These are phyloP conservation scores for Backusella australiensis DNA, from an alignment of 192 early-diverging fungal genomes.

Conservation along the genomic window DNA sequence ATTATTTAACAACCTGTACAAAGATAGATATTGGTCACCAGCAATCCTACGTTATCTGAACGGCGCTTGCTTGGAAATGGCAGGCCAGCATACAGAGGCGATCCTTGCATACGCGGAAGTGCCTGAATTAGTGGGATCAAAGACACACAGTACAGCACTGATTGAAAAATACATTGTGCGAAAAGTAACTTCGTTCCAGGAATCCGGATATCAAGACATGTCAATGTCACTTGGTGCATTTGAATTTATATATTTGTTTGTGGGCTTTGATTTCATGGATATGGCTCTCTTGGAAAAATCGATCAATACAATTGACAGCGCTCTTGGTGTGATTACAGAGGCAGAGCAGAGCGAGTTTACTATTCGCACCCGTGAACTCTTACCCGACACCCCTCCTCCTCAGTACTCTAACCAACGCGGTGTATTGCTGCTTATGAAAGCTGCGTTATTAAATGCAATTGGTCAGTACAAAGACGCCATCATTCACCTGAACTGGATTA, in stretches of 20 bases:
- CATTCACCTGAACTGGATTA: constrained; percentile 45
- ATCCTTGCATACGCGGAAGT: constrained; percentile 59
- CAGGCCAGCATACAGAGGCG: constrained; percentile 67
- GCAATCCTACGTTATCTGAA: constrained; percentile 44
- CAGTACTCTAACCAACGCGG: constrained; percentile 36
- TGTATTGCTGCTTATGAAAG: constrained; percentile 45
- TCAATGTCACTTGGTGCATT: constrained; percentile 41
- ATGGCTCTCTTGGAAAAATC: constrained; percentile 19
- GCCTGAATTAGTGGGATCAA: constrained; percentile 35
- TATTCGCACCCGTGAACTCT: constrained; percentile 22
- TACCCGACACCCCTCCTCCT: constrained; percentile 22
- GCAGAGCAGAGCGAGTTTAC: constrained; percentile 27
- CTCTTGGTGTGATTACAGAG: constrained; percentile 30
- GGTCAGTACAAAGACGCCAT: constrained; percentile 38
- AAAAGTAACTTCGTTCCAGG: constrained; percentile 43
- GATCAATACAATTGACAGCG: constrained; percentile 17
- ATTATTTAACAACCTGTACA: constrained; percentile 40
- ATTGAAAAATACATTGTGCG: constrained; percentile 47
- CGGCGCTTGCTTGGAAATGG: constrained; percentile 46
- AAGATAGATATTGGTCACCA: constrained; percentile 50
- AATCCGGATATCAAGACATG: constrained; percentile 44
- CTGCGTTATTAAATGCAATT: constrained; percentile 44
- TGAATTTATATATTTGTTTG: constrained; percentile 47
- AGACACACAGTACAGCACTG: constrained; percentile 37
- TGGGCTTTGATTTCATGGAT: constrained; percentile 43